Percentiles rank a stretch among this genome's conserved stretches.
Evolutionary conservation across 495 filamentous ascomycete genomes (phyloP).

Genomic region (Penicillium lividum): DNA sequence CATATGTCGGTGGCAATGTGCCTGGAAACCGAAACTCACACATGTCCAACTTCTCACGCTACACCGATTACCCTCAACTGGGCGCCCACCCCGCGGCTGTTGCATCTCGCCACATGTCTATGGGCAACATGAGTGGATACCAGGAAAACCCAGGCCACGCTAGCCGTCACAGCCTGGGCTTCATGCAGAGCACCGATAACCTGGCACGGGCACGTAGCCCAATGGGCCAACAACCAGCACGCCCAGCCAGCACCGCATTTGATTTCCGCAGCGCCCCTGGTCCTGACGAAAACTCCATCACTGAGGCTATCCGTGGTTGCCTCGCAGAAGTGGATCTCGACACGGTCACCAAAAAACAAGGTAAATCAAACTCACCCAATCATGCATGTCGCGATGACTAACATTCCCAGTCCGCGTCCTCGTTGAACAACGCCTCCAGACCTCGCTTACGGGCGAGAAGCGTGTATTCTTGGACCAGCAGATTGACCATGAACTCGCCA

Average conservation of each 20-base stretch:
- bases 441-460: conserved; percentile 78
- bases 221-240: conserved; percentile 45
- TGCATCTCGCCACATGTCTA: conserved; percentile 59
- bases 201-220: conserved; percentile 59
- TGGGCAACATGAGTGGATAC: conserved; percentile 61
- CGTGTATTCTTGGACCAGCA: conserved; percentile 81
- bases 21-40: conserved; percentile 56
- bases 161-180: conserved; percentile 49
- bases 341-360: conserved; percentile 96
- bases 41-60: conserved; percentile 54
- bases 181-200: conserved; percentile 62
- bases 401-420: conserved; percentile 66
- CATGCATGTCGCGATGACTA: neutral
- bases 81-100: conserved; percentile 34
- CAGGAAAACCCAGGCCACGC: conserved; percentile 47
- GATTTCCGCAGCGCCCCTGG: conserved; percentile 72
- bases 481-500: conserved; percentile 92
- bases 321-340: conserved; percentile 92
- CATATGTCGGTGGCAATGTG: conserved; percentile 56
- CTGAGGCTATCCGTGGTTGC: conserved; percentile 78
- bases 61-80: conserved; percentile 51
- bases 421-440: conserved; percentile 89
- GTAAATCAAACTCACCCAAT: conserved; percentile 34
- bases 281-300: conserved; percentile 70
- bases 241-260: conserved; percentile 63